phyloP scores from a whole-genome alignment of 305 asterid species.

The Fraxinus albicans region DNA sequence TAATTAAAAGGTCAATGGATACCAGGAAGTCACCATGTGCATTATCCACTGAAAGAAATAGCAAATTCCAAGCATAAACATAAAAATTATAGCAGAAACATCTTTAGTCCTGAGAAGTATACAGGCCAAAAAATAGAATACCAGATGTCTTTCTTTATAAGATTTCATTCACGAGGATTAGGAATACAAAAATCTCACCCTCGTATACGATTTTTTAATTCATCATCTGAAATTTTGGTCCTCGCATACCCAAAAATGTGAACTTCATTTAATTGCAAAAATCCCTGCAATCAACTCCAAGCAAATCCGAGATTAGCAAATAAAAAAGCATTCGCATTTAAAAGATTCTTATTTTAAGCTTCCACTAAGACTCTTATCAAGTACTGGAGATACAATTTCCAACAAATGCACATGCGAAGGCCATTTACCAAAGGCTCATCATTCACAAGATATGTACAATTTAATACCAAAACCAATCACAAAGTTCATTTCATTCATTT shows the following conservation, averaged over 20 bases:
- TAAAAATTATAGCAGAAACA: neutral
- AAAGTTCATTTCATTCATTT: neutral
- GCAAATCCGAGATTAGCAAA: slow-evolving; percentile 19
- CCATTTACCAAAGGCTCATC: neutral
- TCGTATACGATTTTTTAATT: slow-evolving; percentile 66
- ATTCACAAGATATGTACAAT: neutral
- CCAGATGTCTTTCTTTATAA: neutral
- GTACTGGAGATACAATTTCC: neutral
- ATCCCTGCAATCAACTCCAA: slow-evolving; percentile 46
- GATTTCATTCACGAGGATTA: neutral
- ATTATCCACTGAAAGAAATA: neutral
- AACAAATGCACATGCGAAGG: neutral
- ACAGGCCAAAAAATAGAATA: neutral
- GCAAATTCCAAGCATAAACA: neutral
- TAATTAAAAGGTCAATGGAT: neutral
- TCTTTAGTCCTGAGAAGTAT: neutral
- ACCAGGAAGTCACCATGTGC: neutral
- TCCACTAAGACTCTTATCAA: neutral
- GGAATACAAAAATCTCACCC: slow-evolving; percentile 48
- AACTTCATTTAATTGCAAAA: slow-evolving; percentile 66
- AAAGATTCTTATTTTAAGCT: neutral
- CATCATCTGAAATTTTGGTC: slow-evolving; percentile 75
- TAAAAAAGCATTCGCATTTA: neutral
- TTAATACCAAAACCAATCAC: neutral
- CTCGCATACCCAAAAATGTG: slow-evolving; percentile 92